Evolutionary conservation across 2,329 filamentous ascomycete species (phyloP).

Genomic region (Fusarium sp.): DNA sequence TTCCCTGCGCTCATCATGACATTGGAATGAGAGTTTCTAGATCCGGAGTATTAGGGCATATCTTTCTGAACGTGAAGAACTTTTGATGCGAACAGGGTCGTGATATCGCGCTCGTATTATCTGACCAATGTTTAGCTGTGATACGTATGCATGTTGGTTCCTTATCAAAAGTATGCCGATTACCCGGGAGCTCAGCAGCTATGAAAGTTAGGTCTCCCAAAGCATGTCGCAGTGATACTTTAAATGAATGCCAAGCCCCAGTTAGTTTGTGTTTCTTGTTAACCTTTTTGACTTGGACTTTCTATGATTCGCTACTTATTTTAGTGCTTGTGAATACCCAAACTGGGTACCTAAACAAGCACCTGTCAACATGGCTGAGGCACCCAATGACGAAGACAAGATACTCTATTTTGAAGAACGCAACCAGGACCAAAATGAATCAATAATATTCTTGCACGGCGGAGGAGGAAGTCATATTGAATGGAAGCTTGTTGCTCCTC

Average conservation of each 20-base stretch:
- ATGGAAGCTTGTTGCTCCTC: constrained; percentile 11
- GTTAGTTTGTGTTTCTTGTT: not conserved
- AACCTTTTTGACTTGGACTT: not conserved
- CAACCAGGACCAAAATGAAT: constrained; percentile 2
- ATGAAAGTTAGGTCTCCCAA: not conserved
- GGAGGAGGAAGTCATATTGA: constrained; percentile 18
- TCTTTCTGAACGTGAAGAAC: not conserved
- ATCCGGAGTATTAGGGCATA: not conserved
- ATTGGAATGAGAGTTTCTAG: constrained; percentile 11
- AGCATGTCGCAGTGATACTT: not conserved
- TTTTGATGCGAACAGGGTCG: not conserved
- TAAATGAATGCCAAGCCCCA: not conserved
- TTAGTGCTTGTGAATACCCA: no score
- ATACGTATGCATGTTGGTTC: not conserved
- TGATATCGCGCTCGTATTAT: not conserved
- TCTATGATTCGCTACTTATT: not conserved
- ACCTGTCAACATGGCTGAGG: not conserved
- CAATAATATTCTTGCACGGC: constrained; percentile 14
- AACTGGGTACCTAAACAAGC: not conserved
- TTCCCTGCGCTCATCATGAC: not conserved
- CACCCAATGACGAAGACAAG: not conserved
- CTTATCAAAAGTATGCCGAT: not conserved
- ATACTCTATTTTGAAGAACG: not conserved
- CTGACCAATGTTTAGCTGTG: not conserved
- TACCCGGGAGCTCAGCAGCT: not conserved